phyloP scores from a whole-genome alignment of 495 filamentous ascomycete genomes.

The Gamarada debralockiae region DNA sequence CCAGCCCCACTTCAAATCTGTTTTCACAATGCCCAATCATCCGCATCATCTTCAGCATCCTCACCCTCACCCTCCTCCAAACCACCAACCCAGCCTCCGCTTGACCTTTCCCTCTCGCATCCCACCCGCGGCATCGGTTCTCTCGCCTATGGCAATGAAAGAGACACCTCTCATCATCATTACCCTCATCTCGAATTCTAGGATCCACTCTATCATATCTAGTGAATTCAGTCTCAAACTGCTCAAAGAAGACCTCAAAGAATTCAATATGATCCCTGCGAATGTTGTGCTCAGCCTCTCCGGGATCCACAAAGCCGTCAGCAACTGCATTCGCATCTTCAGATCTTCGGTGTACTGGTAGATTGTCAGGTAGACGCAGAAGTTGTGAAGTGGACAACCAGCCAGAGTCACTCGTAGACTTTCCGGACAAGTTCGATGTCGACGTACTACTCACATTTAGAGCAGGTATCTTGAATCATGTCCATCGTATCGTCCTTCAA shows the following conservation, averaged over 20 bases:
- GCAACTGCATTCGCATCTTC: too few species aligned
- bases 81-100: neutral
- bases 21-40: too few species aligned
- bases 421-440: neutral
- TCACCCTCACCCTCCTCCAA: neutral
- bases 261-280: neutral
- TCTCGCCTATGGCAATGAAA: neutral
- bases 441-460: neutral
- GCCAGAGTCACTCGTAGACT: too few species aligned
- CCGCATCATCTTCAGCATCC: neutral
- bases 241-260: neutral
- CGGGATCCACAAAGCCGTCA: too few species aligned
- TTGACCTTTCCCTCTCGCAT: neutral
- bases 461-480: constrained; percentile 1
- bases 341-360: too few species aligned
- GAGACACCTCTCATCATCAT: neutral
- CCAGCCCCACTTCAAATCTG: too few species aligned
- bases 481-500: constrained; percentile 12
- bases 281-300: too few species aligned
- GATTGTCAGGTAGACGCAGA: too few species aligned
- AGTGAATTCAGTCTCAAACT: neutral
- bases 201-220: neutral
- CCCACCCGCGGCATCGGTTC: neutral
- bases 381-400: too few species aligned
- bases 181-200: neutral